A percentile compares a stretch with the other conserved stretches of the same genome.
phyloP scores from a whole-genome alignment of 2,329 filamentous ascomycete genomes.

The Pseudonectria foliicola region DNA sequence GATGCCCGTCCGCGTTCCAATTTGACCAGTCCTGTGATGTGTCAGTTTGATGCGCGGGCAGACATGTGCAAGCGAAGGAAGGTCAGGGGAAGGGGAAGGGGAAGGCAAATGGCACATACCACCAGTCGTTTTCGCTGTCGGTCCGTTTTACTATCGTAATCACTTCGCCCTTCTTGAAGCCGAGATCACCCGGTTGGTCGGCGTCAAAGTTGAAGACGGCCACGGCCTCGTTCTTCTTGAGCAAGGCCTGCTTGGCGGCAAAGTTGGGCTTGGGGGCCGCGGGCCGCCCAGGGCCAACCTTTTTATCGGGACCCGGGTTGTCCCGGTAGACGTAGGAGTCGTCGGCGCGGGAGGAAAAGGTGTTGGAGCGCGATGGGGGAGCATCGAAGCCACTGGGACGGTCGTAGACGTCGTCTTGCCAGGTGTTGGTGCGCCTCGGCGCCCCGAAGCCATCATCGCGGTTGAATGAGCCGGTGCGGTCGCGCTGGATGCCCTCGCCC shows the following conservation, averaged over 20 bases:
- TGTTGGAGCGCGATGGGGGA: conserved; percentile 42
- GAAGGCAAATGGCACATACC: conserved; percentile 46
- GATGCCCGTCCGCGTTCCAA: conserved; percentile 79
- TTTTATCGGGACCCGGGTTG: conserved; percentile 32
- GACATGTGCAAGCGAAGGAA: too few relatives aligned
- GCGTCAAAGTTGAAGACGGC: conserved; percentile 92
- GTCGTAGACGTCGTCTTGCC: conserved; percentile 72
- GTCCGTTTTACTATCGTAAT: conserved; percentile 94
- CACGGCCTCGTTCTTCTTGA: conserved; percentile 73
- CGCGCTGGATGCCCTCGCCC: conserved; percentile 51
- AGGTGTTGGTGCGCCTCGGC: conserved; percentile 59
- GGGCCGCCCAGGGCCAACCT: conserved; percentile 64
- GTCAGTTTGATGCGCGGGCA: too few relatives aligned
- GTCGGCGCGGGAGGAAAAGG: conserved; percentile 35
- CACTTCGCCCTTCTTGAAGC: conserved; percentile 94
- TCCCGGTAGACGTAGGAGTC: conserved; percentile 52
- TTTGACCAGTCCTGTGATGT: conserved; percentile 67
- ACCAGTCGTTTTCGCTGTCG: conserved; percentile 93
- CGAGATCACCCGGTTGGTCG: conserved; percentile 84
- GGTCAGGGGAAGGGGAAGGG: background rate
- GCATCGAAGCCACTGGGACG: conserved; percentile 36
- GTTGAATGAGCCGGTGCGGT: conserved; percentile 31
- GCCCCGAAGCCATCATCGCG: conserved; percentile 45
- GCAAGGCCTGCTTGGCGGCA: conserved; percentile 44
- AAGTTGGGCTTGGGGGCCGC: conserved; percentile 88